Conservation (phyloP, 1,284 basidiomycete genomes). For the Austropuccinia psidii region DNA sequence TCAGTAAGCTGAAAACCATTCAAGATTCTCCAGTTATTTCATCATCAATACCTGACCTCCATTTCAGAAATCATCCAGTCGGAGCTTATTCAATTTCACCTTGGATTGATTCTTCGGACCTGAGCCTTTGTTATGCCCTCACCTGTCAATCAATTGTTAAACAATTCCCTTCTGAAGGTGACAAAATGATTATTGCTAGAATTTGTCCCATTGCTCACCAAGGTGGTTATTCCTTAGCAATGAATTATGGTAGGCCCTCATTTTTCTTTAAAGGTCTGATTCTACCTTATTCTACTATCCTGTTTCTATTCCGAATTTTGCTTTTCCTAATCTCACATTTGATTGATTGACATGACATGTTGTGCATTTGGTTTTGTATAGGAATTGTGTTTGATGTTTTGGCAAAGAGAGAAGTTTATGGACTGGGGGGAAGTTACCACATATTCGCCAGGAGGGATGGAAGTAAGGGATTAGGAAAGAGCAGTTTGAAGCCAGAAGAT, state of each 20-base stretch:
- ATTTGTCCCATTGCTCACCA: constrained; percentile 76
- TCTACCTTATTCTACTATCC: too few species aligned
- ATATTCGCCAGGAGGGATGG: constrained; percentile 53
- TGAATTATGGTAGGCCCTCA: constrained; percentile 67
- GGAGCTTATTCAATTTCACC: constrained; percentile 7
- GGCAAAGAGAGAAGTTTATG: constrained; percentile 71
- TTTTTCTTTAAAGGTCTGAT: too few species aligned
- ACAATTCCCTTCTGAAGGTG: constrained; percentile 89
- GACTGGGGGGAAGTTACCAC: constrained; percentile 61
- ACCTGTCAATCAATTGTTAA: constrained; percentile 80
- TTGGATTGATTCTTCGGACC: constrained; percentile 51
- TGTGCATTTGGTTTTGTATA: too few species aligned
- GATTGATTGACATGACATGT: too few species aligned
- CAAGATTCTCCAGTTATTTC: background rate
- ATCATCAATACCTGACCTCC: background rate
- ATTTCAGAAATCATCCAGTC: background rate
- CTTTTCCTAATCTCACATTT: too few species aligned
- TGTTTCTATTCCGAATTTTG: too few species aligned
- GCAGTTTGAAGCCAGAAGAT: constrained; percentile 76
- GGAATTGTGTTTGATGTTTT: constrained; percentile 74
- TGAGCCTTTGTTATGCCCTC: constrained; percentile 64
- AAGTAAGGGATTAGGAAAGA: constrained; percentile 53
- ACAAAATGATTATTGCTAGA: constrained; percentile 76
- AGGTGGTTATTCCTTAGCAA: constrained; percentile 86
- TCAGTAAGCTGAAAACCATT: too few species aligned